phyloP scores from a whole-genome alignment of 1,139 yeast species.

The Kodamaea ohmeri region DNA sequence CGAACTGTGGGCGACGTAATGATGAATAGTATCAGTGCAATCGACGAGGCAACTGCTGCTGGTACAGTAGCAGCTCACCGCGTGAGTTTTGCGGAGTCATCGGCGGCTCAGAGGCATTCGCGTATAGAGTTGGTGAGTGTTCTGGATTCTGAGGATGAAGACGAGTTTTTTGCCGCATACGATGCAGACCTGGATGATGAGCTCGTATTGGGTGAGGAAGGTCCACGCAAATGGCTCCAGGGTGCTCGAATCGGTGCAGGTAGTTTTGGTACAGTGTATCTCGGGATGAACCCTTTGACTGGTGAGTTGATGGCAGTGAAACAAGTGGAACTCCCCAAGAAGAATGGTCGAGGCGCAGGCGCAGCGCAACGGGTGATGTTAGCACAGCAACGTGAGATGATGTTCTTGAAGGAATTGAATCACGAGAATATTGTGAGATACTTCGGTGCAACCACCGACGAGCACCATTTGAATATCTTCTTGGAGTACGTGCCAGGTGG shows the following conservation, averaged over 20 bases:
- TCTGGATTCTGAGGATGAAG: slow-evolving; percentile 44
- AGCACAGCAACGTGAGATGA: slow-evolving; percentile 87
- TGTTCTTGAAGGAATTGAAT: slow-evolving; percentile 69
- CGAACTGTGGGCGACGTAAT: slow-evolving; percentile 67
- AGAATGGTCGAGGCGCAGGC: slow-evolving; percentile 31
- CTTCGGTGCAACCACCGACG: slow-evolving; percentile 79
- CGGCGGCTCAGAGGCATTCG: slow-evolving; percentile 36
- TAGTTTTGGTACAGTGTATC: slow-evolving; percentile 87
- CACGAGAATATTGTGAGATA: slow-evolving; percentile 93
- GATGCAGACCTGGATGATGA: slow-evolving; percentile 11
- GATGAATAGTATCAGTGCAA: slow-evolving; percentile 55
- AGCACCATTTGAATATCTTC: slow-evolving; percentile 71
- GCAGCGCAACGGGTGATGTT: slow-evolving; percentile 61
- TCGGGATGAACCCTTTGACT: slow-evolving; percentile 88
- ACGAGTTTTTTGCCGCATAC: slow-evolving; percentile 10
- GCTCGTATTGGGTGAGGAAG: slow-evolving; percentile 24
- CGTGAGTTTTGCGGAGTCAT: slow-evolving; percentile 24
- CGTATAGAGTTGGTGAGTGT: slow-evolving; percentile 49
- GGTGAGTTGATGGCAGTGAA: slow-evolving; percentile 98
- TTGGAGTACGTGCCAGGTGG: slow-evolving; percentile 97
- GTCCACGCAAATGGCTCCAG: slow-evolving; percentile 83
- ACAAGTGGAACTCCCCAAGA: slow-evolving; percentile 72
- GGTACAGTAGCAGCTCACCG: slow-evolving; percentile 8
- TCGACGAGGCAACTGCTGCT: slow-evolving; percentile 56
- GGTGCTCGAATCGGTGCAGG: slow-evolving; percentile 96